Evolutionary conservation across 768 basidiomycete genomes (phyloP).

Genomic region (Coprinopsis sp.): DNA sequence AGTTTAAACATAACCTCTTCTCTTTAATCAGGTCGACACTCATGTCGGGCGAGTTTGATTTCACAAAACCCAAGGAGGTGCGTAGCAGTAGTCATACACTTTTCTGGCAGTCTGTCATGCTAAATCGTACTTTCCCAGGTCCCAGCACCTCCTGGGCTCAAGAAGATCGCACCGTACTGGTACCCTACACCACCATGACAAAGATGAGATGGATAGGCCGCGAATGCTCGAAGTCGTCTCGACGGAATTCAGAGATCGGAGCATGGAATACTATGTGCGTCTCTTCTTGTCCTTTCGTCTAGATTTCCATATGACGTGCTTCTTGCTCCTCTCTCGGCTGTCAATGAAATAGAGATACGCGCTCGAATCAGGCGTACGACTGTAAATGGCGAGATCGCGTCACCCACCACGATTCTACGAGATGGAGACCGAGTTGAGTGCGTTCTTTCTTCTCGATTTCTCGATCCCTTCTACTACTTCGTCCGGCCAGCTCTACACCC

Average conservation of each 20-base stretch:
- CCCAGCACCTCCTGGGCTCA: slow-evolving; percentile 43
- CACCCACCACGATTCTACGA: slow-evolving; percentile 69
- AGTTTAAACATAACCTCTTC: slow-evolving; percentile 54
- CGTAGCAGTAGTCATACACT: too few relatives aligned
- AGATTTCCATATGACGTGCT: slow-evolving; percentile 2
- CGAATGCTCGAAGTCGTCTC: slow-evolving; percentile 88
- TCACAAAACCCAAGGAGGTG: slow-evolving; percentile 19
- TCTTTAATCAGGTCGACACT: slow-evolving; percentile 45
- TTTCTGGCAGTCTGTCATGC: too few relatives aligned
- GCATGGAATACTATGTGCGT: slow-evolving; percentile 94
- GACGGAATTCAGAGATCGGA: slow-evolving; percentile 90
- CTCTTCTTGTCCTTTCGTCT: neutral
- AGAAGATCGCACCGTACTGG: slow-evolving; percentile 87
- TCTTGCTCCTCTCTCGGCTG: too few relatives aligned
- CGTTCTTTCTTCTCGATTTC: slow-evolving; percentile 26
- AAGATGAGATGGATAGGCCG: slow-evolving; percentile 88
- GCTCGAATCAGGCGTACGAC: slow-evolving; percentile 92
- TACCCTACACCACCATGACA: slow-evolving; percentile 91
- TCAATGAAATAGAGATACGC: slow-evolving; percentile 61
- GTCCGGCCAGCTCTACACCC: too few relatives aligned
- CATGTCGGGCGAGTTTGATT: slow-evolving; percentile 37
- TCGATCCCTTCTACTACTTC: too few relatives aligned
- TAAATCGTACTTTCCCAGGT: neutral
- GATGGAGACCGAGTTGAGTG: slow-evolving; percentile 92
- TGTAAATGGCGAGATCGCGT: slow-evolving; percentile 85